Percentiles rank a stretch among this genome's conserved stretches.
These are phyloP conservation scores for Sugiyamaella qingdaonensis DNA, from an alignment of 805 yeast species.

Conservation along the genomic window DNA sequence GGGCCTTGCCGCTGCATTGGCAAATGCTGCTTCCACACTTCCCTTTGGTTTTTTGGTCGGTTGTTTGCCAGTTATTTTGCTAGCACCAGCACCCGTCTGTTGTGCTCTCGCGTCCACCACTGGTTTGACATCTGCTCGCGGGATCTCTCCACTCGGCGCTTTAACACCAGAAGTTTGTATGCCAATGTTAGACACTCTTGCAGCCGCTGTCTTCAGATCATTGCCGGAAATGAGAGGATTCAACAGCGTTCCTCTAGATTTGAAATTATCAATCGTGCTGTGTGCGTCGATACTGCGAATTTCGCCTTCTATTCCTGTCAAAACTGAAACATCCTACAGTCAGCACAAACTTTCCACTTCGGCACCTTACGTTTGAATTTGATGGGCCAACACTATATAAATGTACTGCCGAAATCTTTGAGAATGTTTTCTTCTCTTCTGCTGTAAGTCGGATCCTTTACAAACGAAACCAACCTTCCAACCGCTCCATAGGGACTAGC, in stretches of 20 bases:
- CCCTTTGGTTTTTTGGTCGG: not conserved
- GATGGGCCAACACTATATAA: conserved; percentile 17
- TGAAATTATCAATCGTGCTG: not conserved
- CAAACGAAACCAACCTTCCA: conserved; percentile 9
- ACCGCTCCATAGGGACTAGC: conserved; percentile 1
- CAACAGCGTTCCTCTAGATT: not conserved
- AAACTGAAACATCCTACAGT: not conserved
- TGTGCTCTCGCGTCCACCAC: not conserved
- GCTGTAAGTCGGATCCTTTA: not conserved
- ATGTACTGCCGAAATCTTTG: conserved; percentile 10
- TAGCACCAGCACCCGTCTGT: not conserved
- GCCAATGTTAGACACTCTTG: no score
- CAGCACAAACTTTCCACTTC: not conserved
- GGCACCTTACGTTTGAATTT: conserved; percentile 2
- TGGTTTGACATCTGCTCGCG: not conserved
- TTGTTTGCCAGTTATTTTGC: not conserved
- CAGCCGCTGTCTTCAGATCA: no score
- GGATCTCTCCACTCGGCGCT: no score
- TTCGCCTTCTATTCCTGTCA: not conserved
- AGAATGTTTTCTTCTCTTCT: conserved; percentile 11
- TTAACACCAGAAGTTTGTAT: no score
- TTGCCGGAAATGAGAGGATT: not conserved
- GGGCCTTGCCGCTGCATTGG: conserved; percentile 9
- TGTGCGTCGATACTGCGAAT: conserved; percentile 2
- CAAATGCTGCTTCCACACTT: conserved; percentile 12